A percentile compares a stretch with the other conserved stretches of the same genome.
phyloP scores from a whole-genome alignment of 805 yeast genomes.

The Debaryomyces prosopidis region DNA sequence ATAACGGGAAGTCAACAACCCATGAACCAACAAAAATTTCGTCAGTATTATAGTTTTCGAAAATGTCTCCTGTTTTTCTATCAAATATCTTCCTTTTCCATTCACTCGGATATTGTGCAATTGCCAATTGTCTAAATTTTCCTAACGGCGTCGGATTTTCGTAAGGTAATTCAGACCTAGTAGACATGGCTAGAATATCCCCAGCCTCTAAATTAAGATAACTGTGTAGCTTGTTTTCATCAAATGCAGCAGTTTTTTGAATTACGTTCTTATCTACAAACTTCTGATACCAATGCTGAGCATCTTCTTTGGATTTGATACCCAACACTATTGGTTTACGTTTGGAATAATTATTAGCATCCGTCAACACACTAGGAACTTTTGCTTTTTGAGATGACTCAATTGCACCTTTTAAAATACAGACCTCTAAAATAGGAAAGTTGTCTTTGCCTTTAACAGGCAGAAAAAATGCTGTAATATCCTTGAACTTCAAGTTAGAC shows the following conservation, averaged over 20 bases:
- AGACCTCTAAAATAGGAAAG: conserved; percentile 74
- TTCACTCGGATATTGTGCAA: conserved; percentile 50
- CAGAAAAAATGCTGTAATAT: conserved; percentile 44
- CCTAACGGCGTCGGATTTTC: conserved; percentile 98
- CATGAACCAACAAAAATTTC: conserved; percentile 66
- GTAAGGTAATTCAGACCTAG: conserved; percentile 67
- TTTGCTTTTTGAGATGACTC: conserved; percentile 21
- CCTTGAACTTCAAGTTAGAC: conserved; percentile 50
- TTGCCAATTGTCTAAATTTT: conserved; percentile 72
- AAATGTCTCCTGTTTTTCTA: conserved; percentile 8
- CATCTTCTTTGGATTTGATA: conserved; percentile 44
- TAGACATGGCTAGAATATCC: conserved; percentile 76
- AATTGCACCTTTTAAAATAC: conserved; percentile 58
- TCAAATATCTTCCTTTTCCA: conserved; percentile 45
- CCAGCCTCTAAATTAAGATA: conserved; percentile 54
- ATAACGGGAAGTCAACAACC: conserved; percentile 92
- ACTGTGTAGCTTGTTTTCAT: conserved; percentile 14
- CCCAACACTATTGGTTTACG: conserved; percentile 61
- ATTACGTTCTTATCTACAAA: conserved; percentile 32
- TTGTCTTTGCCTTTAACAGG: conserved; percentile 26
- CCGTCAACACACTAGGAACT: conserved; percentile 40
- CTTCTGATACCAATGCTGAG: conserved; percentile 44
- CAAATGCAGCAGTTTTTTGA: conserved; percentile 11
- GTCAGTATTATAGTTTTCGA: conserved; percentile 16
- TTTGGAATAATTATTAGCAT: conserved; percentile 46